Evolutionary conservation across 1,284 basidiomycete species (phyloP).

Genomic region (Puccinia novopanici): DNA sequence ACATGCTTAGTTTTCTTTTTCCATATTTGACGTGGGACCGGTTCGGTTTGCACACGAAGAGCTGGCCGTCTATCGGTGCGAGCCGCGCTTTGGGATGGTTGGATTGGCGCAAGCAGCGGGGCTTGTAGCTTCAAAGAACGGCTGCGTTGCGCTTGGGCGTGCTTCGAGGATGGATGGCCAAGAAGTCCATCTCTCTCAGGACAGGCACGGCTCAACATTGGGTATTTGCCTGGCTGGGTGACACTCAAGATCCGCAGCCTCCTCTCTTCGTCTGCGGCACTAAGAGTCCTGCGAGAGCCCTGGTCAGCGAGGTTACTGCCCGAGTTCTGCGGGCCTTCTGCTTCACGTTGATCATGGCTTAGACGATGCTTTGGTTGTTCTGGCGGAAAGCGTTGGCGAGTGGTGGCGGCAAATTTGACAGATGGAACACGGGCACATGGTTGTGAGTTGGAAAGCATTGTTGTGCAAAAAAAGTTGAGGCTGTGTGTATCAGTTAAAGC

Average conservation of each 20-base stretch:
- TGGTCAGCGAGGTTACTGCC: neutral
- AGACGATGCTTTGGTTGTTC: neutral
- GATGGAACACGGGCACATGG: neutral
- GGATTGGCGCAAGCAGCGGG: neutral
- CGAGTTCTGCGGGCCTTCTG: neutral
- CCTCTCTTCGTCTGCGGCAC: neutral
- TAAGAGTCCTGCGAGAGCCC: neutral
- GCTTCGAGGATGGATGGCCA: neutral
- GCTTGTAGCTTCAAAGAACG: neutral
- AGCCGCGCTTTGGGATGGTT: neutral
- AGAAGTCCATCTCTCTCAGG: neutral
- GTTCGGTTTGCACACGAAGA: neutral
- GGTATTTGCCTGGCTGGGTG: neutral
- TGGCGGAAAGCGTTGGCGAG: neutral
- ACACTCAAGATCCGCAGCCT: neutral
- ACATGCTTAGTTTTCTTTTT: slow-evolving; percentile 9
- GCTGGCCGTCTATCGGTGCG: slow-evolving; percentile 5
- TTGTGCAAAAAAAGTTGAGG: neutral
- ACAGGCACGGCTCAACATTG: neutral
- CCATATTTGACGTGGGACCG: neutral
- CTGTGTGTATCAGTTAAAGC: neutral
- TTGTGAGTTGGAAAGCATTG: slow-evolving; percentile 4
- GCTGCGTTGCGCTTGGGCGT: neutral
- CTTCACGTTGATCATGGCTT: neutral
- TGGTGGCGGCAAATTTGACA: neutral